Base-by-base conservation (phyloP, 2,329 filamentous ascomycete genomes). In the Atkinsonella texensis region DNA sequence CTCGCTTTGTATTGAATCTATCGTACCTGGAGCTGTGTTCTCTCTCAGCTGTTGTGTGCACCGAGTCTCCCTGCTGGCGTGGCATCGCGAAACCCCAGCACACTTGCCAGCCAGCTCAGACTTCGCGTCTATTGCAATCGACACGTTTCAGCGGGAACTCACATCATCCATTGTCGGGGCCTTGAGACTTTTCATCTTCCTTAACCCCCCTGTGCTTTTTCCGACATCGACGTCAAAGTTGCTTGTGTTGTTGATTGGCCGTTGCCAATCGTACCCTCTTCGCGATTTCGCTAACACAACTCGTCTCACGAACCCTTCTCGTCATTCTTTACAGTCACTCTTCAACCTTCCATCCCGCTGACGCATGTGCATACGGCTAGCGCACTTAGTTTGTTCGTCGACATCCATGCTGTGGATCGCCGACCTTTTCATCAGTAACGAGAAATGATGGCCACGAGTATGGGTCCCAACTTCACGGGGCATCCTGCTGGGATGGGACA, bases 401-500 rank as follows among this genome's bases (percentile, higher is more conserved):
- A 76, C 74, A 76, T 79, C 77, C 77, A 79, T 75, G 62, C 60
- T 60, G 77, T 80, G 77, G 76, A 74, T 75, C 72, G 64, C 74
- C 74, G 75, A 70, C 71, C 60, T 58, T 46, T 58, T 46, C 50
- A 50, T 54, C 52, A 57, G 50, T 20, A 43, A 43, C 59, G 46
- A 48, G 64, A 72, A 63, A 87, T 85, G 83, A 88, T 88, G 84
- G 77, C 83, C 59, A 64, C 67, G 56, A 82, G 78, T 68, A 79
- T 84, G 70, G 74, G 73, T 57, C 78, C 78, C 60, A 74, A 78
- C 62, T 86, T 81, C 62, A 68, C 72, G 63, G 82, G 83, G 67
- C 83, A 87, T 71, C 81, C 83, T 58, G 79, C 74, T 62, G 80
- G 74, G 64, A 85, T 89, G 80, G 84, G 75, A 61, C 83, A 86